Evolutionary conservation across 148 eudicot genomes (phyloP), one percentile per base, ranked within the genome.

Genomic region (Limonium bicolor): DNA sequence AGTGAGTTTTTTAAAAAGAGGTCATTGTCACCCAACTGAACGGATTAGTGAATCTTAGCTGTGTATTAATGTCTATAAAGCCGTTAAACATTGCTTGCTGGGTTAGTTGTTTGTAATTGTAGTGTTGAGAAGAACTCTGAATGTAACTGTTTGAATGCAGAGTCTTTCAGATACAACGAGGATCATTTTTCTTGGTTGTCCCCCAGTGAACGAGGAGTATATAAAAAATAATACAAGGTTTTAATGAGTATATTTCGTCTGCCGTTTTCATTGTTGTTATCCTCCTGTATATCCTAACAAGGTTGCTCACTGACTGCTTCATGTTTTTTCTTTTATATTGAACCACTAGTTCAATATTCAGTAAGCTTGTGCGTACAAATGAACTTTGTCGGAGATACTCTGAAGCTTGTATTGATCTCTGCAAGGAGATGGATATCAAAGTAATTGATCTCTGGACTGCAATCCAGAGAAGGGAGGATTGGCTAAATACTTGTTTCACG

Each of bases 381-480:
- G 95, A 84, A 62, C 40, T 70, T 9, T 80, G 93, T 56, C 70
- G 69, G 32, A 58, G n/a, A 41, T 90, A 90, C 63, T 80, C 97
- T 25, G 92, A 74, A 47, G 97, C 93, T 41, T 77, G 84, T 48
- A 49, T 80, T 50, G 71, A 80, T 39, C 53, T 90, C 41, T 66
- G 97, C 68, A 34, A 46, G 51, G 87, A 84, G 66, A 54, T 77
- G 77, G 74, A 57, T 23, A 46, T 90, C 18, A 56, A 75, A 66
- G 95, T 73, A 44, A 58, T 90, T 51, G 87, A 84, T 69, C 97
- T 90, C 36, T 84, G 70, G 68, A 70, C 93, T 41, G 95, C 93
- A 42, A 45, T 90, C 48, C 97, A 80, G 72, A 73, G 58, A 34
- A 67, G 68, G 64, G 76, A 80, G 36, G 76, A 84, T 64, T 84